Evolutionary conservation across 2,329 filamentous ascomycete species (phyloP), one percentile per base, ranked within the genome.

Genomic region (Eurotiales sp.): DNA sequence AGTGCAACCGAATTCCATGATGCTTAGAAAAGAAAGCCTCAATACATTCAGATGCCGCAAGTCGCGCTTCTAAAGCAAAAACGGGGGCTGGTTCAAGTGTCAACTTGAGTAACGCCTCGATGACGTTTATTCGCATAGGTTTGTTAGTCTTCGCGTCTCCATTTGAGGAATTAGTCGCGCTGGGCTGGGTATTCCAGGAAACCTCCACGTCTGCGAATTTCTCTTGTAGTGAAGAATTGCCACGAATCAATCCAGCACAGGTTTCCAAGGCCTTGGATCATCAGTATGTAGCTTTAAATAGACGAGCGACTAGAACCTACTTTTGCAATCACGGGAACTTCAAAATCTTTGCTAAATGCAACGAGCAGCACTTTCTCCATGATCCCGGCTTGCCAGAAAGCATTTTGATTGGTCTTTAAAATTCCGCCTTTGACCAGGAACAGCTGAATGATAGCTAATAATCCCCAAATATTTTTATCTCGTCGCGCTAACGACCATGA

Each of bases 11-110:
- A 54, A 96, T 92, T 51, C 87, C 84, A 32, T 84, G 72, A 66
- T 97, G 91, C 41, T 86, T 84, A 61, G 82, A 84, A 61, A 96
- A 90, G 68, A 99, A 99, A 2, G 93, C 90, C 68, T 96, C 91
- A 55, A 99, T 82, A 62, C 92, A 95, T 61, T 92, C 86, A 65
- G 88, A 93, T 19, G 89, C 90, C 17, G 92, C 88, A 62, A 90
- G 81, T 21, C 93, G 85, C 32, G 92, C 77, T 67, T 95, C 86
- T 59, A 96, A 87, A 30, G 87, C 77, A 47, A 84, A 79, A 17
- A 82, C 72, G 0, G 84, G 75, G 25, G 85, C 79, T 19, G 86
- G 76, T 51, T 84, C 84, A 8, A 99, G 75, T 0, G 87, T 85
- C 39, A 96, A 74, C 59, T 96, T 90, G 43, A 99, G 77, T 15